Evolutionary conservation across 2,329 filamentous ascomycete genomes (phyloP).

Genomic region (Sporothrix inflata): DNA sequence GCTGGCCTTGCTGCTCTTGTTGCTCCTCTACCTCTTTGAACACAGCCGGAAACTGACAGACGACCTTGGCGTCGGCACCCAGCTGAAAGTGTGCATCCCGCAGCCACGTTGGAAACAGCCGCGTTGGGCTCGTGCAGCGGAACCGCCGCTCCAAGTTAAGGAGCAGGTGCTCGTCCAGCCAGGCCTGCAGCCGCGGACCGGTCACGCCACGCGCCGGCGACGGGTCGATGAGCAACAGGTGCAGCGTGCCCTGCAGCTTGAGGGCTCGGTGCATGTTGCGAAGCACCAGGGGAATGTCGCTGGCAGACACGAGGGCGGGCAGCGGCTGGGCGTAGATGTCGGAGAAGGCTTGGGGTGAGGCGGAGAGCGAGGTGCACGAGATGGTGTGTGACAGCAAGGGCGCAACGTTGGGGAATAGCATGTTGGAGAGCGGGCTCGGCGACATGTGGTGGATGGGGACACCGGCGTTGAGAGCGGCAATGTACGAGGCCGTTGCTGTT

Average conservation of each 20-base stretch:
- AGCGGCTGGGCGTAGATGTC: constrained; percentile 58
- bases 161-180: constrained; percentile 65
- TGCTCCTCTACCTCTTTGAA: constrained; percentile 29
- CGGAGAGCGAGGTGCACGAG: constrained; percentile 41
- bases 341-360: constrained; percentile 51
- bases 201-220: constrained; percentile 58
- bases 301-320: constrained; percentile 58
- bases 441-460: constrained; percentile 53
- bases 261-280: constrained; percentile 61
- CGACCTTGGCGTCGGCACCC: constrained; percentile 52
- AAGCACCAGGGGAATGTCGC: constrained; percentile 60
- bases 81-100: constrained; percentile 57
- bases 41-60: constrained; percentile 54
- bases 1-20: not conserved
- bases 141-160: constrained; percentile 62
- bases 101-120: constrained; percentile 63
- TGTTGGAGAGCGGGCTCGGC: constrained; percentile 45
- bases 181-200: constrained; percentile 60
- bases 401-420: constrained; percentile 46
- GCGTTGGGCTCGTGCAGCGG: constrained; percentile 62
- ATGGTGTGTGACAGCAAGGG: constrained; percentile 45
- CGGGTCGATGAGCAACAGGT: constrained; percentile 66
- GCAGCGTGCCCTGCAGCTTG: constrained; percentile 57
- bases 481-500: constrained; percentile 53
- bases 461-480: constrained; percentile 49